phyloP scores from a whole-genome alignment of 768 basidiomycete genomes.

The Suillus clintonianus region DNA sequence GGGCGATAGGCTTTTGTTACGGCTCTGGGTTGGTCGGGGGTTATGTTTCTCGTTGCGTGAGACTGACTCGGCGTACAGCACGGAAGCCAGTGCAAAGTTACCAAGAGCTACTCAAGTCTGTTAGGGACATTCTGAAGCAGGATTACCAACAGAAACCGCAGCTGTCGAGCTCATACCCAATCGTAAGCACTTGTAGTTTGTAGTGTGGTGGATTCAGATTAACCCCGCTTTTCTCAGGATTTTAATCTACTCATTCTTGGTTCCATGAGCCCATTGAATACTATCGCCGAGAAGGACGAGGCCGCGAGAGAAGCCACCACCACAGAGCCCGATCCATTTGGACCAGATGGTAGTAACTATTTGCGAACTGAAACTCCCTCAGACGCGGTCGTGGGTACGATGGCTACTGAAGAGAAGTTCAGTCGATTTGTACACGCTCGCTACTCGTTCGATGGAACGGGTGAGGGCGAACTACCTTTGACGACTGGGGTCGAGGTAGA shows the following conservation, averaged over 20 bases:
- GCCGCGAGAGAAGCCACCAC: slow-evolving; percentile 35
- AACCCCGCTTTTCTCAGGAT: slow-evolving; percentile 17
- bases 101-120: slow-evolving; percentile 55
- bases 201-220: neutral
- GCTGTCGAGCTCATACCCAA: slow-evolving; percentile 70
- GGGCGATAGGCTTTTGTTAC: slow-evolving; percentile 58
- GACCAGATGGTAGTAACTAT: slow-evolving; percentile 76
- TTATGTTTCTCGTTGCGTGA: neutral
- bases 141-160: slow-evolving; percentile 73
- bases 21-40: slow-evolving; percentile 42
- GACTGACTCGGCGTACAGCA: slow-evolving; percentile 24
- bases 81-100: slow-evolving; percentile 64
- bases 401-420: slow-evolving; percentile 60
- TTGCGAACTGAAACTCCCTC: slow-evolving; percentile 80
- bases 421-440: slow-evolving; percentile 78
- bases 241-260: slow-evolving; percentile 59
- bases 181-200: slow-evolving; percentile 40
- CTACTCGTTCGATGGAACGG: slow-evolving; percentile 79
- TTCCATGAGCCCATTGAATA: slow-evolving; percentile 38
- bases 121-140: slow-evolving; percentile 60
- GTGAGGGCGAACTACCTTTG: slow-evolving; percentile 76
- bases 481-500: slow-evolving; percentile 71
- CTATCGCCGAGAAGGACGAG: slow-evolving; percentile 57
- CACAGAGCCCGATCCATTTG: slow-evolving; percentile 55
- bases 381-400: slow-evolving; percentile 63